Evolutionary conservation across 2,329 filamentous ascomycete species (phyloP).

Genomic region (Stemphylium lycopersici): DNA sequence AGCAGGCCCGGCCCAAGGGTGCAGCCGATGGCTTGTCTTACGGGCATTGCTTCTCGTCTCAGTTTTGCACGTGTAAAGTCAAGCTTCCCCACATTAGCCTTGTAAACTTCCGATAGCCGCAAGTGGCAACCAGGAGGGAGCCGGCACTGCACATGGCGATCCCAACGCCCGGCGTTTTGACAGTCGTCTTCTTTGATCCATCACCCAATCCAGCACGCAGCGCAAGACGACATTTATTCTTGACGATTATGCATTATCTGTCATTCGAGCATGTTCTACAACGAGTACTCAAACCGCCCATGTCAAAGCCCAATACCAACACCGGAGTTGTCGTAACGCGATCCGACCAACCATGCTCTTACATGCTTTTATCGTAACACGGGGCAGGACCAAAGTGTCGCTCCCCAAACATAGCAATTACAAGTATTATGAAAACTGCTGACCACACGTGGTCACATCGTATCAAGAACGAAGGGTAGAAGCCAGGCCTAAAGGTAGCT

Average conservation of each 20-base stretch:
- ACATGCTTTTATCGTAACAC: constrained; percentile 32
- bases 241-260: constrained; percentile 19
- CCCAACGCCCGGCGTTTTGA: background rate
- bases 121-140: constrained; percentile 1
- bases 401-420: constrained; percentile 28
- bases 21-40: constrained; percentile 1
- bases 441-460: constrained; percentile 5
- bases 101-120: background rate
- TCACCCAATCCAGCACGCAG: too few species aligned
- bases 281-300: constrained; percentile 5
- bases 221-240: background rate
- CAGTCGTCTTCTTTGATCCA: too few species aligned
- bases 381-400: constrained; percentile 13
- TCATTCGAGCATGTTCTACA: constrained; percentile 11
- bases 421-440: constrained; percentile 25
- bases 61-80: constrained; percentile 8
- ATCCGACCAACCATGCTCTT: constrained; percentile 22
- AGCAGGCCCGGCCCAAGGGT: background rate
- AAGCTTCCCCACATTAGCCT: constrained; percentile 6
- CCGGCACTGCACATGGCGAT: background rate
- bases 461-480: constrained; percentile 7
- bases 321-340: constrained; percentile 16
- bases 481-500: constrained; percentile 8
- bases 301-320: constrained; percentile 17
- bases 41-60: background rate